These are phyloP conservation scores for Tolypocladium pustulatum DNA, from an alignment of 2,329 filamentous ascomycete species.

Conservation along the genomic window DNA sequence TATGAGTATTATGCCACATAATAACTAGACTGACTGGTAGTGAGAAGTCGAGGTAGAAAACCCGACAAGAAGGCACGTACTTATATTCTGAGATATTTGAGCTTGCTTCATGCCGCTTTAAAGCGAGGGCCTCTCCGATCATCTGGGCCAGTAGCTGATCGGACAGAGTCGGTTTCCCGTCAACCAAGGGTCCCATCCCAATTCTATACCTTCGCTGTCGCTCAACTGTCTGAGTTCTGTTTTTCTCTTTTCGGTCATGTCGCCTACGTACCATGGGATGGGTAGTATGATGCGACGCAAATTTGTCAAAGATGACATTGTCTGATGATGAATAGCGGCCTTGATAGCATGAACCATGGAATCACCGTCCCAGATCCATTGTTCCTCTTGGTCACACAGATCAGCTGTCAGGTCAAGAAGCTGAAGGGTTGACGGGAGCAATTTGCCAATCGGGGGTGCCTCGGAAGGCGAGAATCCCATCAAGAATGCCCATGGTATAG, in stretches of 20 bases:
- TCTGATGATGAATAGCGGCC: not conserved
- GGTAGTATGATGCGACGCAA: not conserved
- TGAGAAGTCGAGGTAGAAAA: too few relatives aligned
- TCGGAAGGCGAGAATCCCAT: constrained; percentile 1
- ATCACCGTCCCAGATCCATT: not conserved
- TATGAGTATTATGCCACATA: too few relatives aligned
- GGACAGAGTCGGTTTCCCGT: too few relatives aligned
- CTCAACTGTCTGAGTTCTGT: not conserved
- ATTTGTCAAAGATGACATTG: not conserved
- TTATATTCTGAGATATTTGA: too few relatives aligned
- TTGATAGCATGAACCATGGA: not conserved
- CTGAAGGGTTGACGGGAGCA: not conserved
- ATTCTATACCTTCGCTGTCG: not conserved
- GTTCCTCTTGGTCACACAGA: not conserved
- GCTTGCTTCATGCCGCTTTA: too few relatives aligned
- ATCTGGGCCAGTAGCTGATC: too few relatives aligned
- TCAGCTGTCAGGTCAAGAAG: not conserved
- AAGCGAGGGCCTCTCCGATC: too few relatives aligned
- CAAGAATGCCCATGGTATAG: not conserved
- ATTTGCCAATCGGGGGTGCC: not conserved
- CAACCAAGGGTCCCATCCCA: not conserved
- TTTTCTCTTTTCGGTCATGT: not conserved
- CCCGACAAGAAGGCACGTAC: too few relatives aligned
- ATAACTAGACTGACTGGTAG: too few relatives aligned
- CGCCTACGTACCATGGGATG: not conserved